Base-by-base conservation (phyloP, 2,329 filamentous ascomycete species). In the Beauveria caledonica region DNA sequence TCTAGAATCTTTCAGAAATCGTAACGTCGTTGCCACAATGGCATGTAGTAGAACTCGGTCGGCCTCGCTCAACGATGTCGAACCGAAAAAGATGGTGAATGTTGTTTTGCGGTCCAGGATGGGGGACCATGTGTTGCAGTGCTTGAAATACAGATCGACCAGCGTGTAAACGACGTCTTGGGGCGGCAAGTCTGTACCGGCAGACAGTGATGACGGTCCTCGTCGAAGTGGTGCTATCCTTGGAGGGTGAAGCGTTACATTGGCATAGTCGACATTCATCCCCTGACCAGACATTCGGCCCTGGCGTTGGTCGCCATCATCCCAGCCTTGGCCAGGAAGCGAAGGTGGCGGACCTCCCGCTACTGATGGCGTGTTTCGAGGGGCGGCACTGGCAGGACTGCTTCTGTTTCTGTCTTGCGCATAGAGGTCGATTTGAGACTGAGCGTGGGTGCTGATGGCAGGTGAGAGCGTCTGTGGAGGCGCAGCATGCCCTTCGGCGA, bases 91-190 rank as follows among this genome's bases (percentile, higher is more conserved):
- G 21, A 66, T 68, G 1, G 70, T 66, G 66, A 76, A 72, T 15
- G 73, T 77, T 0, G 75, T 73, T 60, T 77, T 76, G 8, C 76
- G 71, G 48, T 78, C 75, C 11, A 78, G 71, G 13, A 78, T 76
- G 0, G 76, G 76, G 54, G 75, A 77, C 83, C 83, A 86, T 0
- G 83, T 82, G 64, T 85, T 85, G 68, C 84, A 81, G 67, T 86
- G 82, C 65, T 84, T 84, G 73, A 86, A 86, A 70, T 83, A 86
- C 8, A 86, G 72, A 62, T 85, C 82, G 17, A 84, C 81, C 2
- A 86, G 72, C 2, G 79, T 80, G 62, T 85, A 86, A 3, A 85
- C 69, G 13, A 86, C 73, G 63, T 86, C 83, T 63, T 85, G 83
- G 0, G 83, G 81, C 2, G 83, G 83, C 1, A 86, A 77, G 58